Evolutionary conservation across 108 stramenopile species (phyloP).

Genomic region (Cylindrotheca closterium): DNA sequence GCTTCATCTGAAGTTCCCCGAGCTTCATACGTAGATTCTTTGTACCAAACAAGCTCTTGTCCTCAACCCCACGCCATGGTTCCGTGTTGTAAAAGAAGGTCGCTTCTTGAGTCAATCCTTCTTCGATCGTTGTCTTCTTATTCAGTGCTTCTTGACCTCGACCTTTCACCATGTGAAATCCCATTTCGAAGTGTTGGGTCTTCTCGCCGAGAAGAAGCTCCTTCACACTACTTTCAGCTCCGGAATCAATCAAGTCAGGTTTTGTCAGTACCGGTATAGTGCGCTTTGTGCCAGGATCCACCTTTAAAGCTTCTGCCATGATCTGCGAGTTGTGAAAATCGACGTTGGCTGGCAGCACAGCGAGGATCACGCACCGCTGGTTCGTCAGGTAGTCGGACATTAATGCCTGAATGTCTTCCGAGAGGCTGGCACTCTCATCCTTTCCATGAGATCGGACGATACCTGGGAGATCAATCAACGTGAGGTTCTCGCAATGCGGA

Average conservation of each 20-base stretch:
- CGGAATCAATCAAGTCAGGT: constrained; percentile 76
- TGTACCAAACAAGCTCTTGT: not conserved
- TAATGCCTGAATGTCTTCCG: constrained; percentile 59
- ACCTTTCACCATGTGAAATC: constrained; percentile 68
- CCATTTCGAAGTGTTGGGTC: constrained; percentile 13
- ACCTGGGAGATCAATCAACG: constrained; percentile 86
- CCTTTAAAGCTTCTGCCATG: constrained; percentile 51
- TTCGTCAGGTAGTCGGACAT: constrained; percentile 66
- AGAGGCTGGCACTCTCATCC: constrained; percentile 49
- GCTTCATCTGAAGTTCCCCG: not conserved
- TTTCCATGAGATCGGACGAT: constrained; percentile 62
- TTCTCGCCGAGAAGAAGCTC: constrained; percentile 46
- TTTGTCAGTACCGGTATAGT: constrained; percentile 88
- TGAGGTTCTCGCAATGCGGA: constrained; percentile 45
- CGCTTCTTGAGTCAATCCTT: constrained; percentile 18
- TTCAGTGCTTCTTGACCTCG: constrained; percentile 59
- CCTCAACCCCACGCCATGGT: not conserved
- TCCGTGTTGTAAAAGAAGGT: not conserved
- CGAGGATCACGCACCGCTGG: constrained; percentile 68
- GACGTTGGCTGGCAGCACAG: constrained; percentile 76
- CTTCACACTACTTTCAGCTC: constrained; percentile 44
- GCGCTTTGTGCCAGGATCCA: constrained; percentile 62
- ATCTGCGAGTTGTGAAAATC: constrained; percentile 86
- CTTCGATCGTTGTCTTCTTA: constrained; percentile 38
- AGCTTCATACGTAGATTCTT: not conserved